phyloP scores from a whole-genome alignment of 805 yeast species.

The Tetrapisispora arboricola region DNA sequence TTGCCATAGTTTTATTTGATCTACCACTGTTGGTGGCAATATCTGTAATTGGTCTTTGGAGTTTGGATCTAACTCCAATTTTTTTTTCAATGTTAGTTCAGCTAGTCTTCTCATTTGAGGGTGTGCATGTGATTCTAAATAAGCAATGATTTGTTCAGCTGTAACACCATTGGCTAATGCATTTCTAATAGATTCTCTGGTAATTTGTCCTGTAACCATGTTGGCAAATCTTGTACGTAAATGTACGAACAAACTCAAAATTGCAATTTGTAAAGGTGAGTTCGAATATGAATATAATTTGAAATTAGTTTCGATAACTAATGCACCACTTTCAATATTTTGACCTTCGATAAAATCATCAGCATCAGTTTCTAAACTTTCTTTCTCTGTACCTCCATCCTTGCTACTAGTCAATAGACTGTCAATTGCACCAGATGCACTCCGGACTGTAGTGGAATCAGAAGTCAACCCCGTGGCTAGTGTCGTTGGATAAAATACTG shows the following conservation, averaged over 20 bases:
- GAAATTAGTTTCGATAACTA: constrained; percentile 89
- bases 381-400: constrained; percentile 10
- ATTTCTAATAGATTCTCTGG: constrained; percentile 80
- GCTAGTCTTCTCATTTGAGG: constrained; percentile 76
- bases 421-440: constrained; percentile 69
- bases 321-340: constrained; percentile 43
- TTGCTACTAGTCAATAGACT: constrained; percentile 40
- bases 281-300: constrained; percentile 87
- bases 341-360: constrained; percentile 24
- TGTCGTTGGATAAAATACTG: constrained; percentile 80
- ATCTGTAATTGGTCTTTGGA: constrained; percentile 48
- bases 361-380: constrained; percentile 9
- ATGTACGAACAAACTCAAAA: constrained; percentile 79
- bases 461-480: constrained; percentile 84
- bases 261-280: constrained; percentile 91
- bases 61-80: constrained; percentile 45
- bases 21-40: constrained; percentile 92
- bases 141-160: constrained; percentile 86
- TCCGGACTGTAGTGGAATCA: constrained; percentile 58
- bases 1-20: constrained; percentile 94
- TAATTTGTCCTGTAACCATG: constrained; percentile 86
- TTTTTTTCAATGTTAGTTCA: constrained; percentile 56
- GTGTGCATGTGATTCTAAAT: constrained; percentile 86
- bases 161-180: constrained; percentile 86
- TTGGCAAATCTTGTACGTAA: constrained; percentile 77